These are phyloP conservation scores for Diplocarpon rosae DNA, from an alignment of 2,329 filamentous ascomycete species.

Conservation along the genomic window DNA sequence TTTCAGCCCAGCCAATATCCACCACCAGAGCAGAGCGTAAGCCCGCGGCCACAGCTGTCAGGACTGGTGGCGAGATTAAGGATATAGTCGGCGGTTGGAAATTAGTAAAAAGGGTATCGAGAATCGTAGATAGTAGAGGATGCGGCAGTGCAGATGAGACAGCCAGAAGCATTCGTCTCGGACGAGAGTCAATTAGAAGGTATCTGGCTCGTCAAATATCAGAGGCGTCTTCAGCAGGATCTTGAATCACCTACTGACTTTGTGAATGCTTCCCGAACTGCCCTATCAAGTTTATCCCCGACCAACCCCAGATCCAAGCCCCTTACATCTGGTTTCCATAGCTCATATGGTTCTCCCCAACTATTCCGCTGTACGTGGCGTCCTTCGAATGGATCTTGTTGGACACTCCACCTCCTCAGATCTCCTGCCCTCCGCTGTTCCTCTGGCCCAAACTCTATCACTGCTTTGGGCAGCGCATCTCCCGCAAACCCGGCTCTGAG, in stretches of 20 bases:
- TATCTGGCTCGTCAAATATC: slow-evolving; percentile 33
- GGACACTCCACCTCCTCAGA: slow-evolving; percentile 58
- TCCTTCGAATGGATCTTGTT: slow-evolving; percentile 38
- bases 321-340: slow-evolving; percentile 70
- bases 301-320: slow-evolving; percentile 67
- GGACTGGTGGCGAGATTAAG: slow-evolving; percentile 65
- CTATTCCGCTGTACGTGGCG: slow-evolving; percentile 35
- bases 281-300: slow-evolving; percentile 76
- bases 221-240: slow-evolving; percentile 1
- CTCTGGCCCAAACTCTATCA: slow-evolving; percentile 62
- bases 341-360: slow-evolving; percentile 57
- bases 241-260: slow-evolving; percentile 49
- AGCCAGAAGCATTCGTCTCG: slow-evolving; percentile 62
- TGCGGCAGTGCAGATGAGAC: slow-evolving; percentile 70
- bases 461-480: slow-evolving; percentile 63
- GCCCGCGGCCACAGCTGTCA: slow-evolving; percentile 67
- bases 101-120: slow-evolving; percentile 69
- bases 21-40: slow-evolving; percentile 77
- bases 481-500: slow-evolving; percentile 79
- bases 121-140: slow-evolving; percentile 60
- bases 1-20: slow-evolving; percentile 89
- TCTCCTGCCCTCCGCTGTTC: slow-evolving; percentile 70
- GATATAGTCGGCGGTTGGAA: slow-evolving; percentile 75
- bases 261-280: slow-evolving; percentile 69
- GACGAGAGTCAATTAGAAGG: slow-evolving; percentile 62